These are phyloP conservation scores for Stereum hirsutum DNA, from an alignment of 1,284 basidiomycete genomes.

Conservation along the genomic window DNA sequence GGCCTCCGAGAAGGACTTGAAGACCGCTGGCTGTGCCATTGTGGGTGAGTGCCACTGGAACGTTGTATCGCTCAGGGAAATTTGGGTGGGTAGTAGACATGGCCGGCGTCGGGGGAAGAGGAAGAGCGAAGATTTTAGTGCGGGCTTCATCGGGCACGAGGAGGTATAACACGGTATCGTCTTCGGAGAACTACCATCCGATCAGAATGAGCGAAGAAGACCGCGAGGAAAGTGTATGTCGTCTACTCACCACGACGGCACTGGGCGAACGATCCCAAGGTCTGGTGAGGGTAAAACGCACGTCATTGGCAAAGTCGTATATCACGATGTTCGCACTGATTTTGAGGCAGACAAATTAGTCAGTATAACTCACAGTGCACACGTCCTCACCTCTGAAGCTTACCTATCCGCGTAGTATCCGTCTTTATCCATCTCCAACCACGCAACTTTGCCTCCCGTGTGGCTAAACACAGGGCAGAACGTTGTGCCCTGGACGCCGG, in stretches of 20 bases:
- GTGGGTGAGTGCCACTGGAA: slow-evolving; percentile 50
- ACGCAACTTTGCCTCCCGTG: slow-evolving; percentile 66
- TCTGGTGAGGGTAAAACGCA: slow-evolving; percentile 64
- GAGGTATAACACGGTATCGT: slow-evolving; percentile 65
- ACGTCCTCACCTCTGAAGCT: slow-evolving; percentile 8
- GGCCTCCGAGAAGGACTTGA: slow-evolving; percentile 46
- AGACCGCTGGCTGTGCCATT: slow-evolving; percentile 47
- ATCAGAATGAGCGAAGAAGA: too few relatives aligned
- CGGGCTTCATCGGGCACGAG: slow-evolving; percentile 70
- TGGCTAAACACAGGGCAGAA: slow-evolving; percentile 60
- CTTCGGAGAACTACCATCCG: slow-evolving; percentile 58
- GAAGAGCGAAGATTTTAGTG: slow-evolving; percentile 60
- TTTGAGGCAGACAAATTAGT: slow-evolving; percentile 1
- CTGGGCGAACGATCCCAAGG: slow-evolving; percentile 78
- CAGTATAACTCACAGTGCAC: neutral
- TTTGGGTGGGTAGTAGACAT: slow-evolving; percentile 39
- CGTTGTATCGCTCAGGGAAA: slow-evolving; percentile 36
- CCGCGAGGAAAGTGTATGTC: neutral
- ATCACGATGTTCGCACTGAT: slow-evolving; percentile 66
- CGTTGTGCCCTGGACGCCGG: slow-evolving; percentile 76
- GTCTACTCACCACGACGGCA: slow-evolving; percentile 38
- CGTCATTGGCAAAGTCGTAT: slow-evolving; percentile 61
- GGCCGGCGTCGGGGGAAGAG: slow-evolving; percentile 52
- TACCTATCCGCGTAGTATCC: slow-evolving; percentile 82
- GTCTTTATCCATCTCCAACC: slow-evolving; percentile 80